A percentile compares a stretch with the other conserved stretches of the same genome.
Conservation (phyloP, 257 asterid species). For the Mitragyna speciosa region DNA sequence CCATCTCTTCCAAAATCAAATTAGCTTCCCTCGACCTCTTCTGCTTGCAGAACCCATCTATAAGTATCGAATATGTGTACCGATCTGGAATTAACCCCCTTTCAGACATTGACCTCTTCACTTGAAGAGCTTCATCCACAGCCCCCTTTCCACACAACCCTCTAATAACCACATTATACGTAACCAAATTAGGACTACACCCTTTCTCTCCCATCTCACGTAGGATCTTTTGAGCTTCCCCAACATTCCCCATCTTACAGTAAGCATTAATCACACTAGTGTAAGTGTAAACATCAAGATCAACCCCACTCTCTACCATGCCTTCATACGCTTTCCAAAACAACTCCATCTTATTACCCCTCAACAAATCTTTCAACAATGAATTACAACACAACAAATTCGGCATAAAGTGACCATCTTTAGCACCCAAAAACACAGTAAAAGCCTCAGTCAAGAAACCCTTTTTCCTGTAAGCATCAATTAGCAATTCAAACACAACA, state of each 20-base stretch:
- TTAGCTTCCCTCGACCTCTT: slow-evolving; percentile 66
- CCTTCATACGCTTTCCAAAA: slow-evolving; percentile 66
- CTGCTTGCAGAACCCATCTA: slow-evolving; percentile 64
- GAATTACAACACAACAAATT: slow-evolving; percentile 85
- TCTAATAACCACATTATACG: slow-evolving; percentile 61
- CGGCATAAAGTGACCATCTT: slow-evolving; percentile 39
- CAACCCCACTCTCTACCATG: slow-evolving; percentile 50
- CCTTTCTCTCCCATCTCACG: slow-evolving; percentile 60
- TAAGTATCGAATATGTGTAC: slow-evolving; percentile 60
- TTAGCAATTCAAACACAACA: slow-evolving; percentile 71
- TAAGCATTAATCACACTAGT: slow-evolving; percentile 64
- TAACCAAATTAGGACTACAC: slow-evolving; percentile 55
- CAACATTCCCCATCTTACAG: slow-evolving; percentile 63
- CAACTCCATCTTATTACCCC: slow-evolving; percentile 53
- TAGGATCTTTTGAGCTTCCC: slow-evolving; percentile 59
- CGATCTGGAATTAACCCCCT: slow-evolving; percentile 66
- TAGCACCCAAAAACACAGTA: slow-evolving; percentile 51
- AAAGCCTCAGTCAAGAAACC: slow-evolving; percentile 72
- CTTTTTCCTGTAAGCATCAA: slow-evolving; percentile 68
- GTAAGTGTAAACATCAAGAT: slow-evolving; percentile 59
- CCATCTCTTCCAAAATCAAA: slow-evolving; percentile 65
- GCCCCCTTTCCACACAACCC: slow-evolving; percentile 62
- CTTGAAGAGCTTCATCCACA: slow-evolving; percentile 58
- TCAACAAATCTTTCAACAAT: slow-evolving; percentile 70
- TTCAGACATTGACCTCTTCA: slow-evolving; percentile 58